phyloP scores from a whole-genome alignment of 2,329 filamentous ascomycete species.

The Ceratocystis cacaofunesta region DNA sequence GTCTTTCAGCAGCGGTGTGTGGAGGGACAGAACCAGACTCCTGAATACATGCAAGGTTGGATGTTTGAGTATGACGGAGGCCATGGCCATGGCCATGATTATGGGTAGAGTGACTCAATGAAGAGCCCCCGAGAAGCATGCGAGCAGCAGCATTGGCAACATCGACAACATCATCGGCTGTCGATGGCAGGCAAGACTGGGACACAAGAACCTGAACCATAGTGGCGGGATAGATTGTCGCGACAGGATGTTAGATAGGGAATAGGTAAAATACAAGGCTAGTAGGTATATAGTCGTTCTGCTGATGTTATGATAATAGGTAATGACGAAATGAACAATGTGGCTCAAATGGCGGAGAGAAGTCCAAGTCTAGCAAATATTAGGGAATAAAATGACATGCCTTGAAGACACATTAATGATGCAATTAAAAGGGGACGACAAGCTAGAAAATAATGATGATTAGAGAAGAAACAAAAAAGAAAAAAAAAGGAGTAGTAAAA shows the following conservation, averaged over 20 bases:
- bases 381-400: not conserved
- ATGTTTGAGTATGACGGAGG: not conserved
- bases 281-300: not conserved
- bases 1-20: conserved; percentile 2
- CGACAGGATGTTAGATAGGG: not conserved
- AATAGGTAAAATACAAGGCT: not conserved
- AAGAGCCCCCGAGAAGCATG: conserved; percentile 6
- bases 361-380: not conserved
- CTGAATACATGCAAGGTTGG: not conserved
- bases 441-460: not conserved
- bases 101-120: not conserved
- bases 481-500: not conserved
- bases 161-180: not conserved
- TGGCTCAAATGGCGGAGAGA: not conserved
- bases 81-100: not conserved
- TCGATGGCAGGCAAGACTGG: not conserved
- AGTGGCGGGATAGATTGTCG: not conserved
- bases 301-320: not conserved
- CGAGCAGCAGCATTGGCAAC: conserved; percentile 11
- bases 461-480: not conserved
- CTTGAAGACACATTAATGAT: not conserved
- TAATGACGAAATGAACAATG: not conserved
- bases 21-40: not conserved
- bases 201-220: conserved; percentile 8
- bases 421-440: not conserved